These are phyloP conservation scores for Ampelocalamus luodianensis DNA, from an alignment of 176 grass and related monocot species.

Conservation along the genomic window DNA sequence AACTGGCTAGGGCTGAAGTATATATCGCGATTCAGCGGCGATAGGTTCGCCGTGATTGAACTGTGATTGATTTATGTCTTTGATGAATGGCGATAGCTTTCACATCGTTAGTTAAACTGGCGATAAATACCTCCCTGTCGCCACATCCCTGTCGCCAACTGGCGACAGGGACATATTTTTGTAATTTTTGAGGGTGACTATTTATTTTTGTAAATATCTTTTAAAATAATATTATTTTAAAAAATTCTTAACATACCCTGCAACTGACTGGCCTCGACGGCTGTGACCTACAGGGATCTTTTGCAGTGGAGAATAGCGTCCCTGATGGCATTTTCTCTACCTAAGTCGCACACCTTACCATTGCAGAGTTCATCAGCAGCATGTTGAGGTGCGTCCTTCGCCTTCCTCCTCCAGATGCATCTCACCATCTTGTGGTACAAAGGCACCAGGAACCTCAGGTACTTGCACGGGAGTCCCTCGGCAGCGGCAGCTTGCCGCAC, in stretches of 20 bases:
- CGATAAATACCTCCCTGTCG: no score
- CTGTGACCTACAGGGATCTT: conserved; percentile 5
- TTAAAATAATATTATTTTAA: no score
- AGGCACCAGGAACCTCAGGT: conserved; percentile 41
- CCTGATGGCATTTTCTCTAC: conserved; percentile 41
- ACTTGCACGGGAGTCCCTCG: conserved; percentile 33
- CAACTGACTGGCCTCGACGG: not conserved
- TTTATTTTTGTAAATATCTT: no score
- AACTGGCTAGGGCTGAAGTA: no score
- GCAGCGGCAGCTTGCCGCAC: conserved; percentile 3
- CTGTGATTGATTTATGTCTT: no score
- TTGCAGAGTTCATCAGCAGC: not conserved
- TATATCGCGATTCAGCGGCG: no score
- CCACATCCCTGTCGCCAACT: no score
- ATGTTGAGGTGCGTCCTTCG: not conserved
- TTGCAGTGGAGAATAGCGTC: conserved; percentile 61
- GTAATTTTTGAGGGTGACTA: no score
- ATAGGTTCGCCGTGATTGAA: no score
- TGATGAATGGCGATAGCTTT: no score
- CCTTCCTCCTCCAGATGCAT: not conserved
- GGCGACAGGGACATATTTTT: no score
- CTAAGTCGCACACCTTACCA: conserved; percentile 27
- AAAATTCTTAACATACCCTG: not conserved
- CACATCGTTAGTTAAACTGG: no score
- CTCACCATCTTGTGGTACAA: conserved; percentile 29